Base-by-base conservation (phyloP, 306 rosid genomes). In the Quercus glauca region DNA sequence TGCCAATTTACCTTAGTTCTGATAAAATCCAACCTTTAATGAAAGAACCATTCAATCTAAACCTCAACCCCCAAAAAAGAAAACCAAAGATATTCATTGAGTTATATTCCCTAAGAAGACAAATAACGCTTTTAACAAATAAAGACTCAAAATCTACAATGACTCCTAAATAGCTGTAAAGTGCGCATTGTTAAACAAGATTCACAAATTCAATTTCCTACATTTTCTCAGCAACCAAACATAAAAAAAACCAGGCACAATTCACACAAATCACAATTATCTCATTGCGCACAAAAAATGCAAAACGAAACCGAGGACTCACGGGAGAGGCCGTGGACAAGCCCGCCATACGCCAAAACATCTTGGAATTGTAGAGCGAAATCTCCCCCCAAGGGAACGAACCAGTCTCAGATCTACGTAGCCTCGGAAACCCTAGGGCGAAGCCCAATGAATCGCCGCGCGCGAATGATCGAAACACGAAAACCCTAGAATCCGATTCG, bases 281-380 rank as follows among this genome's bases (percentile, higher is more conserved):
- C 29, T 15, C 33, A 3, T 61, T 67, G 45, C 45, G 11, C 73
- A 69, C 65, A 19, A 9, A 1, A 35, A 10, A 35, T 68, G 72
- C 72, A 63, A 8, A 71, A 15, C 55, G 71, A 68, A 65, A 26
- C 26, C 26, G 2, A 20, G 25, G 75, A 93, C 99, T 90, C 90
- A 96, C 99, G 56, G 99, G 98, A 85, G 99, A 93, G 26, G 98
- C 93, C 12, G 98, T 91, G 83, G 98, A 93, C 90, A 96, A 83
- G 4, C 98, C 99, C 57, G 99, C 89, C 97, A 96, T 96, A 67
- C 97, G 97, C 99, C 99, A 96, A 85, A 96, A 96, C 99, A 96
- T 96, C 76, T 69, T 91, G 87, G 87, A 88, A 87, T 80, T 80
- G 59, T 4, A 52, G 73, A 70, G 75, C 20, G 31, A 77, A 69